Base-by-base conservation (phyloP, 495 filamentous ascomycete species). In the Lophium mytilinum region DNA sequence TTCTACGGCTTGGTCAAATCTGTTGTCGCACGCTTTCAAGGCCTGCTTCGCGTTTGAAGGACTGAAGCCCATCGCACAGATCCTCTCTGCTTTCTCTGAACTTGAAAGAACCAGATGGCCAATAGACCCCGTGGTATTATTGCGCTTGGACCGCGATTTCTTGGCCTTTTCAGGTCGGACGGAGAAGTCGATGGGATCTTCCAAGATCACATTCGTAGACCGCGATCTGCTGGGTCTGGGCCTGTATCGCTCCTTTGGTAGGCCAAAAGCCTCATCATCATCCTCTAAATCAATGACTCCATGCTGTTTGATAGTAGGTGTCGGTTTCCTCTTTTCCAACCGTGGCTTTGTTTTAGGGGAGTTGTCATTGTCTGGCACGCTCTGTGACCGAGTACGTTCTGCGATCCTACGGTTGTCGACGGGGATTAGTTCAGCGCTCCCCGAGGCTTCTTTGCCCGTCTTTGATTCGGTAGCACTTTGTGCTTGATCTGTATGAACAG, bases 201-300 rank as follows among this genome's bases (percentile, higher is more conserved):
- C 63, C 10, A 47, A 18, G 11, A 45, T 19, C 19, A 60, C 17
- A 14, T 51, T 59, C 9, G 65, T 57, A n/a, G 70, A 69, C 12
- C 69, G 50, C n/a, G 69, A 69, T 19, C 66, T 61, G 47, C 66
- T 69, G 12, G 67, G 70, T n/a, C 69, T 56, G 24, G 71, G 68
- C 53, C 68, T 59, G 54, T 70, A 73, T 14, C 54, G 45, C 48
- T 73, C 69, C 55, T 61, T 65, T 21, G 64, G 66, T 15, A 69
- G 46, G 15, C 61, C 68, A 49, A 68, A 60, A 4, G 53, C 60
- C 1, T 37, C 15, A 15, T 66, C 57, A 21, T 71, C 66, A 43
- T 62, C 64, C 40, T 63, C 57, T 8, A 30, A 30, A 30, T 30
- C 24, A 6, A 3, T 30, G 6, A 6, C 2, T 30, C 6, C 24